Evolutionary conservation across 306 rosid genomes (phyloP), one percentile per base, ranked within the genome.

Genomic region (Fagus sylvatica): DNA sequence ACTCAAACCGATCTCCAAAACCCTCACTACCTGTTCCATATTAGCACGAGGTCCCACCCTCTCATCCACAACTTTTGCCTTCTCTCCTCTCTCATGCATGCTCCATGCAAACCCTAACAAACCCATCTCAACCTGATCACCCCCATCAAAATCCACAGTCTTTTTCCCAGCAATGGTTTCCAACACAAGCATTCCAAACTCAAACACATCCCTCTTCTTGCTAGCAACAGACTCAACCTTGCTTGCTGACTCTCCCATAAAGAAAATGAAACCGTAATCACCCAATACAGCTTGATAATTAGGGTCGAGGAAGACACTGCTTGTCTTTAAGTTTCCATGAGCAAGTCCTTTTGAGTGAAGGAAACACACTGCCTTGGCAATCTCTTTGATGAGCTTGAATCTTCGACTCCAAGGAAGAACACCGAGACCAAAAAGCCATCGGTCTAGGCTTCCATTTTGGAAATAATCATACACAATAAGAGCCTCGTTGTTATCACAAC

Each of bases 371-470:
- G 71, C 71, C 46, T 62, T 33, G 2, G 71, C 62, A 11, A 64
- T 41, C 5, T 75, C 78, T 62, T 75, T 61, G 1, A 75, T 49
- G 60, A 75, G 37, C 33, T 62, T 30, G 72, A 48, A 7, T 36
- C 72, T 71, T 43, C 34, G 36, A 46, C 49, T 62, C 78, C 72
- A 62, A 0, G 78, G 78, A 34, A 75, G 55, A 53, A 41, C 48
- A 17, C 72, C 72, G 4, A 46, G 6, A 46, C 71, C 78, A 32
- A 43, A 75, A 22, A 75, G 2, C 78, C 78, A 75, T 11, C 6
- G 30, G 8, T 61, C 72, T 37, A 75, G 49, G 49, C 51, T 62
- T 61, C 72, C 62, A 5, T 61, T 61, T 6, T 15, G 36, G 9
- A 42, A 75, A 28, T 43, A 61, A 11, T 62, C 12, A 3, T 61